A percentile compares a stretch with the other conserved stretches of the same genome.
Conservation (phyloP, 169 alveolate species). For the Cardiosporidium cionae region DNA sequence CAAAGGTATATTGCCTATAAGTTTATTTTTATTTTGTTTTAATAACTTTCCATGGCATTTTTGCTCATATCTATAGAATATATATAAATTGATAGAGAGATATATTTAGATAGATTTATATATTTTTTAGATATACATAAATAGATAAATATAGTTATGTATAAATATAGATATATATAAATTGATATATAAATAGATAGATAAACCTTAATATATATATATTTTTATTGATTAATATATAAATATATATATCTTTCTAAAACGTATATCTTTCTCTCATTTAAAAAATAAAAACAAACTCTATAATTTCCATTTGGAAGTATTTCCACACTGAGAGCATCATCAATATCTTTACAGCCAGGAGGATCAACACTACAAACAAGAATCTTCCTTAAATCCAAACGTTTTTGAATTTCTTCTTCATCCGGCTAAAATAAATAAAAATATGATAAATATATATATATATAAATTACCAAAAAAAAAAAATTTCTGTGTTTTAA, state of each 20-base stretch:
- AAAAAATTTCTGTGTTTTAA: background rate
- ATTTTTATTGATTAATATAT: background rate
- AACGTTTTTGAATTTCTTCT: slow-evolving; percentile 9
- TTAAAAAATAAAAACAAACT: too few relatives aligned
- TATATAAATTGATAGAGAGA: too few relatives aligned
- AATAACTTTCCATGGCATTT: too few relatives aligned
- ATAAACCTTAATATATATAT: background rate
- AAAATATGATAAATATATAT: background rate
- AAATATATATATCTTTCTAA: background rate
- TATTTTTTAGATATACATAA: background rate
- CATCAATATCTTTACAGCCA: slow-evolving; percentile 97
- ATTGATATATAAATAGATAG: background rate
- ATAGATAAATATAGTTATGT: background rate
- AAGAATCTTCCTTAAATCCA: slow-evolving; percentile 32
- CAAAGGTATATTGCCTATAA: too few relatives aligned
- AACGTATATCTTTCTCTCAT: too few relatives aligned
- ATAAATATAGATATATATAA: background rate
- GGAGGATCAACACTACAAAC: slow-evolving; percentile 98
- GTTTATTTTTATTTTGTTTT: too few relatives aligned
- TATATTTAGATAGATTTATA: background rate
- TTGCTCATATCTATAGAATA: too few relatives aligned
- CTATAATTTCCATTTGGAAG: slow-evolving; percentile 33
- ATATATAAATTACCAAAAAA: too few relatives aligned
- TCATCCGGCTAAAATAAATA: background rate
- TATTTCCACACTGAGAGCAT: slow-evolving; percentile 82